These are phyloP conservation scores for Venturia oleaginea DNA, from an alignment of 2,329 filamentous ascomycete genomes.

Conservation along the genomic window DNA sequence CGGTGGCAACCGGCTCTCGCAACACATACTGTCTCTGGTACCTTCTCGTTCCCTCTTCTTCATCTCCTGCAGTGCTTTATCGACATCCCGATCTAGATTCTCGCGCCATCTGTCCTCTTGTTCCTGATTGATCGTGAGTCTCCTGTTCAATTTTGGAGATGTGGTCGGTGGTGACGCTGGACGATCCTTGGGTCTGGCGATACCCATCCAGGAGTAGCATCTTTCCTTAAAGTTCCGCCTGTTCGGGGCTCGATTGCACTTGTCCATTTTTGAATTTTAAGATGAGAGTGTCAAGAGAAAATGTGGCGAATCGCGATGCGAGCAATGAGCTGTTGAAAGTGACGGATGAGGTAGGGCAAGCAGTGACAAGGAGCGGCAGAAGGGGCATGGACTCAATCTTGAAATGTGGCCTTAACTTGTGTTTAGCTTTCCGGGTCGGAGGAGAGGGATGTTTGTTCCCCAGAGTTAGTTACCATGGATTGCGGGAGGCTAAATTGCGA, in stretches of 20 bases:
- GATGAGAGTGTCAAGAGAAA: not conserved
- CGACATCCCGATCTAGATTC: not conserved
- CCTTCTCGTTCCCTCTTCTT: not conserved
- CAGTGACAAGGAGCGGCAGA: no score
- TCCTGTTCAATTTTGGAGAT: not conserved
- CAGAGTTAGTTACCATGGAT: not conserved
- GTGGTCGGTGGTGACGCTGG: not conserved
- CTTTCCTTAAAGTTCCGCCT: not conserved
- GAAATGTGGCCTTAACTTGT: not conserved
- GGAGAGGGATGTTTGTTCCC: not conserved
- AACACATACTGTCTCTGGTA: not conserved
- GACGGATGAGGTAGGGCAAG: no score
- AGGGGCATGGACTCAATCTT: no score
- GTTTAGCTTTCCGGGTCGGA: not conserved
- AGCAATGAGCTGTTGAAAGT: not conserved
- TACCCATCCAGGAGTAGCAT: not conserved
- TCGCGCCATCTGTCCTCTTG: not conserved
- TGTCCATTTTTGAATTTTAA: not conserved
- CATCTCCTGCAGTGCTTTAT: not conserved
- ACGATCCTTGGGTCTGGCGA: not conserved
- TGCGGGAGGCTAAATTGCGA: not conserved
- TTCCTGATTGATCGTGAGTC: not conserved
- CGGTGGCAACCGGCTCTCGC: not conserved
- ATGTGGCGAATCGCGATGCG: not conserved
- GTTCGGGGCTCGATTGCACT: not conserved